These are phyloP conservation scores for Penicillium sp. DNA, from an alignment of 2,329 filamentous ascomycete genomes.

Conservation along the genomic window DNA sequence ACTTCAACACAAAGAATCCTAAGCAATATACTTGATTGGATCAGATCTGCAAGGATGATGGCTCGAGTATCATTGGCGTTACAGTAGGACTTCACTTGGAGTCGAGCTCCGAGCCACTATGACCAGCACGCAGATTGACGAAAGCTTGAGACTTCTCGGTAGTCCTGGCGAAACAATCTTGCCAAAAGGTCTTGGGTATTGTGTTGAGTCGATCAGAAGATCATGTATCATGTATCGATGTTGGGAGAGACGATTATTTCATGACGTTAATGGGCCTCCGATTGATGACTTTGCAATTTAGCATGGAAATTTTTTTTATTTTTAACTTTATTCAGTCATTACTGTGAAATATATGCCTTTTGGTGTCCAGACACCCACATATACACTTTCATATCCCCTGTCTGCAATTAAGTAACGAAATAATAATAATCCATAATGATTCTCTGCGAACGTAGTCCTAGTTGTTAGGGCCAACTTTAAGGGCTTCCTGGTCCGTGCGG, in stretches of 20 bases:
- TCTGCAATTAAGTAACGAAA: neutral
- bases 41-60: neutral
- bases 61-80: neutral
- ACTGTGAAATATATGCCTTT: slow-evolving; percentile 1
- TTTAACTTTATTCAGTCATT: slow-evolving; percentile 22
- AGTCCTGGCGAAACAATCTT: neutral
- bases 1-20: neutral
- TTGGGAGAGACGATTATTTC: slow-evolving; percentile 15
- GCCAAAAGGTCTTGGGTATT: neutral
- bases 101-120: neutral
- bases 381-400: neutral
- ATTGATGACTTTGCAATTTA: slow-evolving; percentile 18
- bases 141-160: neutral
- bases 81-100: neutral
- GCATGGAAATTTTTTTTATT: slow-evolving; percentile 1
- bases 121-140: neutral
- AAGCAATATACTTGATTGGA: neutral
- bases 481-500: slow-evolving; percentile 34
- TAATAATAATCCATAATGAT: neutral
- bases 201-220: neutral
- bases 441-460: no score
- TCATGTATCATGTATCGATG: slow-evolving; percentile 11
- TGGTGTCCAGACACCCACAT: neutral
- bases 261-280: slow-evolving; percentile 22
- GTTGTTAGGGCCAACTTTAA: slow-evolving; percentile 20